Conservation (phyloP, 2,329 filamentous ascomycete genomes). For the Huntiella omanensis region DNA sequence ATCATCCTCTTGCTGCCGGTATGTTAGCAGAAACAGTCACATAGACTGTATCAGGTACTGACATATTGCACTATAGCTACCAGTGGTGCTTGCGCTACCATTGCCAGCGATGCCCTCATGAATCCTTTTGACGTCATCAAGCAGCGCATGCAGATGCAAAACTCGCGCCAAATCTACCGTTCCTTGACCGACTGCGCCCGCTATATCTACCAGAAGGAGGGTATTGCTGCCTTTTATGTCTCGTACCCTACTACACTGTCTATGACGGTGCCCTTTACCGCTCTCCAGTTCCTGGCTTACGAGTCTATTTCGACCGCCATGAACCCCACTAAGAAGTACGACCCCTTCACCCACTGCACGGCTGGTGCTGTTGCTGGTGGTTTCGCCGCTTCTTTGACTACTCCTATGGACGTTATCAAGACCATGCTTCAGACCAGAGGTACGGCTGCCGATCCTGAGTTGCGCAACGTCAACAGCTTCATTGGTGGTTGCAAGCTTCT, state of each 20-base stretch:
- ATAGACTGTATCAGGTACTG: neutral
- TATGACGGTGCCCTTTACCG: constrained; percentile 97
- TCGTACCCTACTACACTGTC: constrained; percentile 95
- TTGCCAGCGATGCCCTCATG: constrained; percentile 96
- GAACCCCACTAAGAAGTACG: constrained; percentile 73
- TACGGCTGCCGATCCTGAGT: constrained; percentile 58
- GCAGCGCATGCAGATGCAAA: constrained; percentile 96
- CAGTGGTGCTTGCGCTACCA: constrained; percentile 86
- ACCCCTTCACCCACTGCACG: constrained; percentile 82
- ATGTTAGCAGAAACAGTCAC: constrained; percentile 17
- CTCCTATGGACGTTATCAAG: constrained; percentile 95
- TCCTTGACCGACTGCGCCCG: constrained; percentile 73
- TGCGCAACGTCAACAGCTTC: constrained; percentile 70
- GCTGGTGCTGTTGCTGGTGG: constrained; percentile 87
- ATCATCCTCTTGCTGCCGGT: constrained; percentile 90
- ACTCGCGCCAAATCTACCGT: constrained; percentile 72
- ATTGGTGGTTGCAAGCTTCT: constrained; percentile 63
- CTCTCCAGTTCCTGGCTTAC: constrained; percentile 92
- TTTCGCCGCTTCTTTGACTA: constrained; percentile 82
- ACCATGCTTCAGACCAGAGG: constrained; percentile 90
- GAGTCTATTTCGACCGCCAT: constrained; percentile 88
- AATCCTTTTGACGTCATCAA: constrained; percentile 99
- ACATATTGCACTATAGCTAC: constrained; percentile 38
- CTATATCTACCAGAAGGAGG: constrained; percentile 74
- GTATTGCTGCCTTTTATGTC: constrained; percentile 84